phyloP scores from a whole-genome alignment of 495 filamentous ascomycete species.

The Trichoderma asperelloides region DNA sequence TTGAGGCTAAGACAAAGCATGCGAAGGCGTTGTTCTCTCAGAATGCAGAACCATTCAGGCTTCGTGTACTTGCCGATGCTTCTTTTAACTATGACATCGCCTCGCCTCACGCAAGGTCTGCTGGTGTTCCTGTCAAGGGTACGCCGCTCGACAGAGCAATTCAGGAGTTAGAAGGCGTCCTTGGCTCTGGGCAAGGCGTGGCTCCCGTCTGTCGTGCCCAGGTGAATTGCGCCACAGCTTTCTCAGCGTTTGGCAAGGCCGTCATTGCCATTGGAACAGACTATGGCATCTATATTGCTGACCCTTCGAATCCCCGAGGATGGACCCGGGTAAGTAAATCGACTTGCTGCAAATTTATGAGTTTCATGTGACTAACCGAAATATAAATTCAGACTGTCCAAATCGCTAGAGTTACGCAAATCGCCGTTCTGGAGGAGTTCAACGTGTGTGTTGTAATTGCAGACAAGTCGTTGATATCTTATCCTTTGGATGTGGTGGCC shows the following conservation, averaged over 20 bases:
- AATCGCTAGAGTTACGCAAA: conserved; percentile 72
- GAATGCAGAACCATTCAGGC: conserved; percentile 91
- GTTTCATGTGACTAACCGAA: neutral
- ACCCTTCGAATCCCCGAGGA: conserved; percentile 74
- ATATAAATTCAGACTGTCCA: conserved; percentile 52
- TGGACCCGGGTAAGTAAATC: conserved; percentile 64
- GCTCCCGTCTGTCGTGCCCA: conserved; percentile 67
- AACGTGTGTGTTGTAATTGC: conserved; percentile 82
- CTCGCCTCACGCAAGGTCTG: conserved; percentile 33
- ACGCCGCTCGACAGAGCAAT: conserved; percentile 91
- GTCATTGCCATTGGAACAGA: conserved; percentile 96
- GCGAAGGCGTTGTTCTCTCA: conserved; percentile 80
- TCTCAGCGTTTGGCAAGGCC: conserved; percentile 68
- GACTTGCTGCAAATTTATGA: neutral
- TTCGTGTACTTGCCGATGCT: conserved; percentile 84
- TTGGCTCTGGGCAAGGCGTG: conserved; percentile 57
- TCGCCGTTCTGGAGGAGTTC: conserved; percentile 92
- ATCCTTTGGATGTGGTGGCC: conserved; percentile 84
- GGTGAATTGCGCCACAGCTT: conserved; percentile 90
- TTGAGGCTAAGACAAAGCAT: conserved; percentile 88
- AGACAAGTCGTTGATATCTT: conserved; percentile 85
- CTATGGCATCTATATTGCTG: conserved; percentile 82
- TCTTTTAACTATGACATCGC: conserved; percentile 79
- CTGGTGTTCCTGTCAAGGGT: conserved; percentile 56
- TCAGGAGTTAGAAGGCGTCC: conserved; percentile 71